Conservation (phyloP, 2,329 filamentous ascomycete species). For the Colletotrichum lentis region DNA sequence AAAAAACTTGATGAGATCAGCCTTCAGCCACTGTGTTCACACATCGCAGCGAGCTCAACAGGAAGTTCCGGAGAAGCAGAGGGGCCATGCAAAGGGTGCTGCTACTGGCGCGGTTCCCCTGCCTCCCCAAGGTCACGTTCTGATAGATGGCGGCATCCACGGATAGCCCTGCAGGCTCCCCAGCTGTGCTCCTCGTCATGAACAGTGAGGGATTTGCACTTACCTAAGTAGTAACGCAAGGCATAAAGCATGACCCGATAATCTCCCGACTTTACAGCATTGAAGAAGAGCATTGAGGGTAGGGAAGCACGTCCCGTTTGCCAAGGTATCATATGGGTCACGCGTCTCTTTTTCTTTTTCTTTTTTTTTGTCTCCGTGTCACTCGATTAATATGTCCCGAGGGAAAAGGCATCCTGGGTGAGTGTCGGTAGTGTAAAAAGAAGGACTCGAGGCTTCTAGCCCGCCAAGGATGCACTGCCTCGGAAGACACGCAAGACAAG, state of each 20-base stretch:
- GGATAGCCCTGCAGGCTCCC: constrained; percentile 25
- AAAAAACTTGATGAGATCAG: not conserved
- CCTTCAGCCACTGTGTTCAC: not conserved
- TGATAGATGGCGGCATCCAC: constrained; percentile 3
- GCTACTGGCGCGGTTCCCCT: not conserved
- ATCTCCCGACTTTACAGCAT: constrained; percentile 9
- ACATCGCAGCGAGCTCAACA: not conserved
- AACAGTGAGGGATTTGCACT: not conserved
- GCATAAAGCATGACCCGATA: constrained; percentile 5
- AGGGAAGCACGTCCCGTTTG: constrained; percentile 9
- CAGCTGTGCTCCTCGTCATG: constrained; percentile 1
- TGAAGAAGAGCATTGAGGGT: not conserved
- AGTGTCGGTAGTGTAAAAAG: not conserved
- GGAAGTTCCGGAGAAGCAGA: not conserved
- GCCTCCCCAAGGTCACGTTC: not conserved
- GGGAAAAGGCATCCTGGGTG: not conserved
- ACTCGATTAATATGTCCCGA: not conserved
- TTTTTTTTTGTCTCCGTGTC: no score
- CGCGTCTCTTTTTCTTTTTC: no score
- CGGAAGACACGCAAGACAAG: constrained; percentile 30
- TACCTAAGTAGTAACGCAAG: not conserved
- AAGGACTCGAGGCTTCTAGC: not conserved
- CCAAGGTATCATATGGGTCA: constrained; percentile 23
- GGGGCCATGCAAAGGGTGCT: not conserved
- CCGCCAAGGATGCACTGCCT: constrained; percentile 37